Percentiles rank a stretch among this genome's conserved stretches.
phyloP scores from a whole-genome alignment of 148 eudicot species.

The Spergularia bocconei region DNA sequence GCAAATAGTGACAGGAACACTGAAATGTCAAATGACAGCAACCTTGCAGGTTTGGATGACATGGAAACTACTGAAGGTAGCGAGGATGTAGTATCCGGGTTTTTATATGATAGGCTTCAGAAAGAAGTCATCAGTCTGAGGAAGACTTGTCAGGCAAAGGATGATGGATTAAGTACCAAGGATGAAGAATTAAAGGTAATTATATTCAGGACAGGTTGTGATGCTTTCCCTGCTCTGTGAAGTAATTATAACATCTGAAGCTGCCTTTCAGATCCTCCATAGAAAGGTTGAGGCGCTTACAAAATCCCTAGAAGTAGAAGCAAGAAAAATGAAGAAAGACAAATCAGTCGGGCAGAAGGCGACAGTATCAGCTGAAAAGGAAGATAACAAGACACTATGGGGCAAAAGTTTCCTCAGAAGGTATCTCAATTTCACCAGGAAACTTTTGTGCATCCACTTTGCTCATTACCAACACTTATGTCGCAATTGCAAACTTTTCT shows the following conservation, averaged over 20 bases:
- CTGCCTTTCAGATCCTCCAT: slow-evolving; percentile 47
- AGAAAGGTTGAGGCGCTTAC: slow-evolving; percentile 71
- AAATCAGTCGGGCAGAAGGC: slow-evolving; percentile 41
- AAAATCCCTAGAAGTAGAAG: slow-evolving; percentile 70
- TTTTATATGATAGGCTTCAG: slow-evolving; percentile 84
- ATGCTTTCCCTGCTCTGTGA: neutral
- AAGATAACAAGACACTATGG: slow-evolving; percentile 40
- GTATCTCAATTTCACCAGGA: slow-evolving; percentile 23
- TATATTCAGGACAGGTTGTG: neutral
- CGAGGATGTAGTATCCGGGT: slow-evolving; percentile 81
- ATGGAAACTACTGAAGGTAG: slow-evolving; percentile 22
- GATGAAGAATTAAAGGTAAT: slow-evolving; percentile 83
- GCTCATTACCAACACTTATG: neutral
- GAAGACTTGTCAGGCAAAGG: slow-evolving; percentile 66
- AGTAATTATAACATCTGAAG: neutral
- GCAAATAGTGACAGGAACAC: slow-evolving; percentile 31
- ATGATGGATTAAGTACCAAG: slow-evolving; percentile 45
- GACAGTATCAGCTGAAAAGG: slow-evolving; percentile 35
- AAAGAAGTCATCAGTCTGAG: slow-evolving; percentile 72
- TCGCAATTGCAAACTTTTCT: neutral
- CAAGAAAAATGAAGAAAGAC: slow-evolving; percentile 66
- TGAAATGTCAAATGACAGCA: slow-evolving; percentile 17
- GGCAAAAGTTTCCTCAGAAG: slow-evolving; percentile 46
- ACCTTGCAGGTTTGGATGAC: slow-evolving; percentile 19
- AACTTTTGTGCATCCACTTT: neutral